Base-by-base conservation (phyloP, 208 protist species). In the Crithidia bombi region DNA sequence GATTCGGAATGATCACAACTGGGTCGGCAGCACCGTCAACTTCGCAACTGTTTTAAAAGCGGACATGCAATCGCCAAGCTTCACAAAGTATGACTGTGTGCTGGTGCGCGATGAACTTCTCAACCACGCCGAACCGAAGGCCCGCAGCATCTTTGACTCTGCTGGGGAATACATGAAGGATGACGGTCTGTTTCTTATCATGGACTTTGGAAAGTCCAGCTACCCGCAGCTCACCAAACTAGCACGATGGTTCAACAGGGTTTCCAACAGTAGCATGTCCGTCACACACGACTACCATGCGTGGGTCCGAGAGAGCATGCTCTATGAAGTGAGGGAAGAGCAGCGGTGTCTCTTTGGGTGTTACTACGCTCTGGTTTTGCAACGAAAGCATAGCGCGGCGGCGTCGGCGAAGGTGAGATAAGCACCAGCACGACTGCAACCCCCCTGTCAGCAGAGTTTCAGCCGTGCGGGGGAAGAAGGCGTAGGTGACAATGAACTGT, bases 1-100 rank as follows among this genome's bases (percentile, higher is more conserved):
- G 87, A 63, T 86, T 7, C 78, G 80, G 28, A 91, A 95, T 69
- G 90, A 95, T 65, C 79, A 92, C 52, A 84, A 92, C 58, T 95
- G 90, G 87, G 87, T 92, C 5, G 90, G 85, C 14, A 95, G 90
- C 38, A 76, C 80, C 25, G 83, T 95, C 44, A 92, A 78, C 47
- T 95, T 95, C 67, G 83, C 73, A 23, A 68, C 83, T 0, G 74
- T 92, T 12, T 73, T 90, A n/a, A 41, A 70, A 35, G 68, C 67
- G 14, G 79, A 83, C 43, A 78, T 62, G 35, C 68, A 79, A 46
- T 30, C 75, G 25, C 78, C 76, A 0, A 68, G 65, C 50, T 92
- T 92, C 51, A 36, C 43, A 3, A 89, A 89, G 70, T 92, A 92
- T 57, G 87, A 95, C 73, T 87, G 79, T 12, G 85, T 93, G 7